Percentiles rank a stretch among this genome's conserved stretches.
Conservation (phyloP, 179 eudicot genomes). For the Nepenthes alata region DNA sequence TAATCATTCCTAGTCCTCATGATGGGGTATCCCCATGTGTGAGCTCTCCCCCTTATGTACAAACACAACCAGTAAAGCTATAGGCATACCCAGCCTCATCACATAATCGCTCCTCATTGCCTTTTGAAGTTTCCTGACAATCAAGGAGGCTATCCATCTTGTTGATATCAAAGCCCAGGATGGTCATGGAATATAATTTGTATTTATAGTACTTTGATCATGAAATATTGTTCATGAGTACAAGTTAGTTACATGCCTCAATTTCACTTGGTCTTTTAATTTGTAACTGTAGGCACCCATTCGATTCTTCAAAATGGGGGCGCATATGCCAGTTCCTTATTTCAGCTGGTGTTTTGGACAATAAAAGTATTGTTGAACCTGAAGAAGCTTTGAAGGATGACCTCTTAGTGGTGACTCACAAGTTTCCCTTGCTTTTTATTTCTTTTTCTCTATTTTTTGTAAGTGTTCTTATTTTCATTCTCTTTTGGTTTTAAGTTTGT, state of each 20-base stretch:
- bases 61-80: too few species aligned
- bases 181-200: too few species aligned
- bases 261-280: conserved; percentile 7
- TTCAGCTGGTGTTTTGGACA: conserved; percentile 43
- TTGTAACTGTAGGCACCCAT: conserved; percentile 66
- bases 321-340: conserved; percentile 72
- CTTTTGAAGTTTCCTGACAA: too few species aligned
- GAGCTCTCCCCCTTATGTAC: too few species aligned
- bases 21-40: too few species aligned
- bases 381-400: conserved; percentile 78
- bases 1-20: too few species aligned
- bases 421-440: conserved; percentile 1
- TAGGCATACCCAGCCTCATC: too few species aligned
- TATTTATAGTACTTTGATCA: too few species aligned
- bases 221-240: background rate
- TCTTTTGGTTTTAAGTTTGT: background rate
- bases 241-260: conserved; percentile 5
- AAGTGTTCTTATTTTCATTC: background rate
- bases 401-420: conserved; percentile 68
- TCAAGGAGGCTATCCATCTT: too few species aligned
- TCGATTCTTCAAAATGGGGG: conserved; percentile 99
- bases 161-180: too few species aligned
- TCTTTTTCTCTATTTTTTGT: background rate
- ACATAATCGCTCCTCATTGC: too few species aligned
- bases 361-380: conserved; percentile 63